Base-by-base conservation (phyloP, 345 rosid species). In the Hypericum androsaemum region DNA sequence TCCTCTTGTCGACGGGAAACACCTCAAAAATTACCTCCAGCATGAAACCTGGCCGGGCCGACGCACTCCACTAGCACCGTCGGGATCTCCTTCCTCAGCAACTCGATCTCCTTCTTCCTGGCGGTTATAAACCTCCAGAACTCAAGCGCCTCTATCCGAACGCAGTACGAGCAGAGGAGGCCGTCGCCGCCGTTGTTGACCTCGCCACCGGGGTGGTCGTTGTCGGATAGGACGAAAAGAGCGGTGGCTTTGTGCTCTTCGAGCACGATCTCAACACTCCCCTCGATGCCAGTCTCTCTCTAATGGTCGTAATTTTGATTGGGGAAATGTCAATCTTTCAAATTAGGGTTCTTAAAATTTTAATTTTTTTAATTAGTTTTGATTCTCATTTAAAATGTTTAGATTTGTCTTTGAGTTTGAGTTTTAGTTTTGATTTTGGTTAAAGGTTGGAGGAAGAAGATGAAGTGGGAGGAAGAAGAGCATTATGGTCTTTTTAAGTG, bases 1-100 rank as follows among this genome's bases (percentile, higher is more conserved):
- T 77, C 6, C 94, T 74, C 58, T 75, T 83, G 42, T 88, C 95
- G 61, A 88, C 80, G 7, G 96, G 98, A 57, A 88, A 92, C 7
- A 88, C 94, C 74, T 88, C 96, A 3, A 96, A 83, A 43, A 85
- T 84, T 2, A 90, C 82, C 41, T 88, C 97, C 37, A 92, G 67
- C 6, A 81, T 94, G 38, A 92, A n/a, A 81, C 75, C 57, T 80
- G 35, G 95, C 75, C 57, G 98, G 98, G 81, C 88, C 98, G 15
- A 85, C 77, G 46, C 97, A 92, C 58, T 81, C 95, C 3, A 58
- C 66, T 3, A 92, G 46, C 41, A 94, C 95, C 7, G 62, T 59
- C 53, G 95, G 96, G 52, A 92, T 71, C 62, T 71, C 70, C 38
- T 65, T 69, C 64, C 98, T 76, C 66, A 88, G 48, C 43, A 63